Conservation (phyloP, 345 rosid species). For the Rhizophora apiculata region DNA sequence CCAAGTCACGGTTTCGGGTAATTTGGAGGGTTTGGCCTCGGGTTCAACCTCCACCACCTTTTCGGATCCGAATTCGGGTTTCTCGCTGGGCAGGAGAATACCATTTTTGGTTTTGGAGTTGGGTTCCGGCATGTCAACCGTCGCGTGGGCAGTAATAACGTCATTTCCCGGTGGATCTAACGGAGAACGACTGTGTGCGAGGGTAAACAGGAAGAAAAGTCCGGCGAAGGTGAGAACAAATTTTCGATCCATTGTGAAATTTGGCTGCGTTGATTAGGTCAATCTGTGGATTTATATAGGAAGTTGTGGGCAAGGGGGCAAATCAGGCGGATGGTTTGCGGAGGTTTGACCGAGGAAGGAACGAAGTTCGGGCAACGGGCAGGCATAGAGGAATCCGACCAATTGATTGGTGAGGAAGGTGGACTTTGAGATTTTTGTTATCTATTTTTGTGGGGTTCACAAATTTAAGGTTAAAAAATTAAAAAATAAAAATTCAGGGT, state of each 20-base stretch:
- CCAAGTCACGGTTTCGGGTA: background rate
- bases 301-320: too few relatives aligned
- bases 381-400: background rate
- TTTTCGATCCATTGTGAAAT: slow-evolving; percentile 31
- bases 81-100: slow-evolving; percentile 42
- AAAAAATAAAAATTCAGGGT: too few relatives aligned
- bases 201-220: slow-evolving; percentile 25
- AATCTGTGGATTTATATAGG: too few relatives aligned
- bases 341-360: slow-evolving; percentile 12
- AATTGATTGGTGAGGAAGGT: too few relatives aligned
- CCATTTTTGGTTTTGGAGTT: background rate
- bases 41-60: background rate
- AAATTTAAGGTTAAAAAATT: too few relatives aligned
- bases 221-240: slow-evolving; percentile 20
- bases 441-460: too few relatives aligned
- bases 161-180: slow-evolving; percentile 17
- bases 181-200: slow-evolving; percentile 20
- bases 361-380: slow-evolving; percentile 22
- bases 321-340: background rate
- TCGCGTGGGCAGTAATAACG: background rate
- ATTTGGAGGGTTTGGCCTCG: background rate
- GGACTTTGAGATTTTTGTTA: too few relatives aligned
- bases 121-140: background rate
- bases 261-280: background rate
- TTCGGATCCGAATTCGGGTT: slow-evolving; percentile 5